These are phyloP conservation scores for Pythium coloratum DNA, from an alignment of 352 stramenopile genomes.

Conservation along the genomic window DNA sequence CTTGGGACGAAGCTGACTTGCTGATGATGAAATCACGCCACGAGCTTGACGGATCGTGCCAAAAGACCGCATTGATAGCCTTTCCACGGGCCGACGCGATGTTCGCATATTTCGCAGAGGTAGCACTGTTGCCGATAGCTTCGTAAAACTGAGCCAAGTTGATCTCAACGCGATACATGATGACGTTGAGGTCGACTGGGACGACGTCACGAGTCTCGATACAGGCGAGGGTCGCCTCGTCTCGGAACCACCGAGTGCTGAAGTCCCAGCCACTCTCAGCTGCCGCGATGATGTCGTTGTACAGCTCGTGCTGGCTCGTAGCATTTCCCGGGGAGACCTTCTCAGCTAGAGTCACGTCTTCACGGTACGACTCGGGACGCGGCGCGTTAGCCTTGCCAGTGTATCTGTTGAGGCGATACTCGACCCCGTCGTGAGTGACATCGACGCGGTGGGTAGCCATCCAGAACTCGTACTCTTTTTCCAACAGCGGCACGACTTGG, in stretches of 20 bases:
- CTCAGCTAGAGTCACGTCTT: constrained; percentile 35
- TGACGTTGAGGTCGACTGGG: constrained; percentile 49
- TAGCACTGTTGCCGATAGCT: constrained; percentile 12
- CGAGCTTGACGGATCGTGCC: constrained; percentile 22
- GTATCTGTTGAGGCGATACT: constrained; percentile 44
- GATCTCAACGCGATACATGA: constrained; percentile 39
- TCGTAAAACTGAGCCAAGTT: constrained; percentile 36
- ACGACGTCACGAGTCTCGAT: constrained; percentile 34
- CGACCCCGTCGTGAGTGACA: constrained; percentile 15
- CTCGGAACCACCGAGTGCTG: constrained; percentile 42
- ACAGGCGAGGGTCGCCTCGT: constrained; percentile 24
- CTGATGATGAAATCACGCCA: constrained; percentile 37
- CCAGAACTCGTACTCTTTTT: constrained; percentile 48
- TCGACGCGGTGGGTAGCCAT: constrained; percentile 29
- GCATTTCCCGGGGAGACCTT: background rate
- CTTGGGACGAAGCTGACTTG: constrained; percentile 9
- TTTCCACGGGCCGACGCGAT: constrained; percentile 15
- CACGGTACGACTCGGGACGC: constrained; percentile 55
- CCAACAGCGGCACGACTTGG: constrained; percentile 26
- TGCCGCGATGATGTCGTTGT: constrained; percentile 36
- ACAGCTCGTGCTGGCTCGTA: constrained; percentile 11
- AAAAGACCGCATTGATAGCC: constrained; percentile 37
- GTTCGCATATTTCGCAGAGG: constrained; percentile 12
- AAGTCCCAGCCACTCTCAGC: constrained; percentile 67
- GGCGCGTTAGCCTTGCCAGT: constrained; percentile 19